Evolutionary conservation across 2,329 filamentous ascomycete species (phyloP).

Genomic region (Beauveria rudraprayagi): DNA sequence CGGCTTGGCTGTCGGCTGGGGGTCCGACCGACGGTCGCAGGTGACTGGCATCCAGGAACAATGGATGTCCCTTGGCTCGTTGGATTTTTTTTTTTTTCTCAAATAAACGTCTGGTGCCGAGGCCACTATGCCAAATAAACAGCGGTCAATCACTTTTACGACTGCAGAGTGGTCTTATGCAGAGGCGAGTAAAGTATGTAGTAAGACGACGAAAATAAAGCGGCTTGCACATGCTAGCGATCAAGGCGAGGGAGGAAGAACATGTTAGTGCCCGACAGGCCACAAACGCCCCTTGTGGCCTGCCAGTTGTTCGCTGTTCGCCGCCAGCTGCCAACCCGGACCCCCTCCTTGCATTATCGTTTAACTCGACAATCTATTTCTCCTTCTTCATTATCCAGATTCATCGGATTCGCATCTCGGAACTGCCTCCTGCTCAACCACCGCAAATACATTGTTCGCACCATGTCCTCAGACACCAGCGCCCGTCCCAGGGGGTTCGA

Average conservation of each 20-base stretch:
- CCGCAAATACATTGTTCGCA: not conserved
- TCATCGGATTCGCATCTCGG: not conserved
- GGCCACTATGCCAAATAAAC: not conserved
- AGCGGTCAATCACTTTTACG: not conserved
- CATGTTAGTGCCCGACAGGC: not conserved
- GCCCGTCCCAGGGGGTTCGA: not conserved
- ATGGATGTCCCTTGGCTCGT: not conserved
- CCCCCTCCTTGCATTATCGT: not conserved
- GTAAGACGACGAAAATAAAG: slow-evolving; percentile 11
- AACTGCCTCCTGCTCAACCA: not conserved
- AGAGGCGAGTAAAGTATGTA: not conserved
- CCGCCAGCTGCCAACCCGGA: slow-evolving; percentile 7
- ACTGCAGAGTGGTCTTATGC: not conserved
- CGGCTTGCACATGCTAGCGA: slow-evolving; percentile 7
- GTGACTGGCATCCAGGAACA: too few species aligned
- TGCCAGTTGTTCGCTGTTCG: not conserved
- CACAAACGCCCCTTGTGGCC: not conserved
- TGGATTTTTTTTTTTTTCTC: not conserved
- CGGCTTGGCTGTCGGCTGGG: not conserved
- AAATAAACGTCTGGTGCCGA: not conserved
- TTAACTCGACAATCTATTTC: not conserved
- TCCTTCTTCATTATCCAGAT: not conserved
- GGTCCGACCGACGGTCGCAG: not conserved
- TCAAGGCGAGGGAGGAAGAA: too few species aligned
- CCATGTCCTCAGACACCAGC: not conserved